These are phyloP conservation scores for Trichocladium uniseriatum DNA, from an alignment of 495 filamentous ascomycete species.

Conservation along the genomic window DNA sequence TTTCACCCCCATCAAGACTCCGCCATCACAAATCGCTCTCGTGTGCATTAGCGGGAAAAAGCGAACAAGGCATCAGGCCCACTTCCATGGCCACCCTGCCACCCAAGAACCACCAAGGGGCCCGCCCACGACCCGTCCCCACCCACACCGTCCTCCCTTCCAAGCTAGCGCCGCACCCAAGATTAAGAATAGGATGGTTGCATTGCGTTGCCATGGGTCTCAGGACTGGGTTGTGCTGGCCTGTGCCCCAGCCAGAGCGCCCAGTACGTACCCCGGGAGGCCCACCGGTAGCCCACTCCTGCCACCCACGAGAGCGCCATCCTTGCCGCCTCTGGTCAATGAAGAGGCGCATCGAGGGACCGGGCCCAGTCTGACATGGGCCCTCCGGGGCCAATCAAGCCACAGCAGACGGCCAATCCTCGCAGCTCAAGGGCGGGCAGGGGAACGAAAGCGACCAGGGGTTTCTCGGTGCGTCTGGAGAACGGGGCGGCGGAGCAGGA, in stretches of 20 bases:
- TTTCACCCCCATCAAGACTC: slow-evolving; percentile 24
- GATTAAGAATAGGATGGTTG: slow-evolving; percentile 29
- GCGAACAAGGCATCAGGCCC: slow-evolving; percentile 16
- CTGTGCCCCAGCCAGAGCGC: too few relatives aligned
- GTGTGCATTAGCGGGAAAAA: slow-evolving; percentile 20
- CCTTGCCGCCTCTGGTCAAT: slow-evolving; percentile 10
- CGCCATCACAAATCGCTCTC: slow-evolving; percentile 22
- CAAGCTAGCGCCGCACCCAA: slow-evolving; percentile 22
- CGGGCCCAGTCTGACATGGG: slow-evolving; percentile 24
- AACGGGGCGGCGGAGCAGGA: slow-evolving; percentile 26
- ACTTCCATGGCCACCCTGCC: slow-evolving; percentile 20
- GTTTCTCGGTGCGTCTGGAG: background rate
- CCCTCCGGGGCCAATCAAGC: slow-evolving; percentile 25
- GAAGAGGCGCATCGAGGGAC: slow-evolving; percentile 10
- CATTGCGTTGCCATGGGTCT: slow-evolving; percentile 24
- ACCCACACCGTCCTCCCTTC: slow-evolving; percentile 18
- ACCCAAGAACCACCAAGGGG: slow-evolving; percentile 11
- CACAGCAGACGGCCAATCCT: slow-evolving; percentile 18
- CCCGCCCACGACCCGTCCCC: slow-evolving; percentile 7
- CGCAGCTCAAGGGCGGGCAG: slow-evolving; percentile 24
- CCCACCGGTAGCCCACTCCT: too few relatives aligned
- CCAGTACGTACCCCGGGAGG: too few relatives aligned
- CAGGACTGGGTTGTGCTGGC: slow-evolving; percentile 19
- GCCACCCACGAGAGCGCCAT: slow-evolving; percentile 2
- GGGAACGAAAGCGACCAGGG: background rate